Evolutionary conservation across 2,329 filamentous ascomycete species (phyloP), one percentile per base, ranked within the genome.

Genomic region (Penicillium capsulatum): DNA sequence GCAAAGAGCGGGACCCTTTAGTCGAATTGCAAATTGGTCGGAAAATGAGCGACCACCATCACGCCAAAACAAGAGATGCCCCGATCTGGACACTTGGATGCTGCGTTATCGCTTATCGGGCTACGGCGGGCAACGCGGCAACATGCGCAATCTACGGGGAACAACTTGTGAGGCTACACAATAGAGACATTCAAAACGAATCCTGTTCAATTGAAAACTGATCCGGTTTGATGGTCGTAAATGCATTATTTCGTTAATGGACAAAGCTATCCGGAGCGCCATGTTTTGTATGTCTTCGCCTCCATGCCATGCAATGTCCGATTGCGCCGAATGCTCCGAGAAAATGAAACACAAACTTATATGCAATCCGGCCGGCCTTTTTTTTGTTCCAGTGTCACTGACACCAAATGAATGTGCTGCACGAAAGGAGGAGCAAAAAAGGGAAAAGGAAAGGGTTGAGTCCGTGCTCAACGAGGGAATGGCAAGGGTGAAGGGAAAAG

Each of bases 181-280:
- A 5, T n/a, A 28, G 4, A 33, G 17, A 15, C 7, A 31, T 17
- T 37, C 22, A 3, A 31, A 28, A 34, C 35, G 36, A 27, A 31
- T 27, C 36, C 20, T 35, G 26, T 36, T 38, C 36, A 41, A 34
- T 44, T 36, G 10, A 27, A 17, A 30, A 16, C 13, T 8, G 16
- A 33, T 10, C 35, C 13, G 20, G 27, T 33, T 28, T 34, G 17
- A 32, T 40, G 34, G 22, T 44, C 37, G 15, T 17, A 36, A 35
- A 38, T 36, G 34, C 47, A 48, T 50, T 14, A 50, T 43, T 33
- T 50, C 47, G 45, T 50, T 34, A 45, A 36, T 31, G 19, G 36
- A 28, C 31, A 31, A 36, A 28, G 28, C 31, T 22, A 5, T 40
- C 38, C 26, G 19, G 14, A n/a, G 37, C 38, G 42, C 47, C 45